These are phyloP conservation scores for Lentinula sp. DNA, from an alignment of 768 basidiomycete species.

Conservation along the genomic window DNA sequence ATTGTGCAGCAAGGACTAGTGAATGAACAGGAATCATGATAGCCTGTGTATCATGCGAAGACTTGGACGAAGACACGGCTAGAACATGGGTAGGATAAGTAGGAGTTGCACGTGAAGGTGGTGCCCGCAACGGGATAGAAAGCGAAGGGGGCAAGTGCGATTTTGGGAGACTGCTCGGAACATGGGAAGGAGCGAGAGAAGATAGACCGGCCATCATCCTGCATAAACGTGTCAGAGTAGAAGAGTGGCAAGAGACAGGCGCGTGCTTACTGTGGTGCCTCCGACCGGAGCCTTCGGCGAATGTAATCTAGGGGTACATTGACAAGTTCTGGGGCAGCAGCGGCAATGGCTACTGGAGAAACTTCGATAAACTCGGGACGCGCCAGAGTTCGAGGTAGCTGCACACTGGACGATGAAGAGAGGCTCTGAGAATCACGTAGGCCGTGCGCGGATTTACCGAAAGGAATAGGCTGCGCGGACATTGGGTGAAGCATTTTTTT, in stretches of 20 bases:
- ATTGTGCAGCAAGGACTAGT: conserved; percentile 55
- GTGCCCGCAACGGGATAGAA: conserved; percentile 33
- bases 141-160: conserved; percentile 60
- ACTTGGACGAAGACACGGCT: conserved; percentile 46
- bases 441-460: conserved; percentile 29
- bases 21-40: conserved; percentile 58
- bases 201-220: conserved; percentile 54
- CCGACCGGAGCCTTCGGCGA: conserved; percentile 48
- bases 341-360: conserved; percentile 49
- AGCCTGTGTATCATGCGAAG: conserved; percentile 34
- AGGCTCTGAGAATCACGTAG: conserved; percentile 23
- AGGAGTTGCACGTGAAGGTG: conserved; percentile 19
- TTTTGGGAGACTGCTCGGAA: conserved; percentile 62
- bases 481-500: conserved; percentile 26
- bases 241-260: conserved; percentile 8
- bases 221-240: conserved; percentile 13
- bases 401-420: conserved; percentile 28
- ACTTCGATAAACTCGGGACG: conserved; percentile 58
- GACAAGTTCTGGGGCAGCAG: conserved; percentile 62
- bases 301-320: conserved; percentile 67
- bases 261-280: conserved; percentile 34
- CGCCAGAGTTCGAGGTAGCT: conserved; percentile 67
- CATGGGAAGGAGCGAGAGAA: conserved; percentile 43
- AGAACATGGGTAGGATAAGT: conserved; percentile 51
- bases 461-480: conserved; percentile 35